phyloP scores from a whole-genome alignment of 257 asterid genomes.

The Gynochthodes officinalis region DNA sequence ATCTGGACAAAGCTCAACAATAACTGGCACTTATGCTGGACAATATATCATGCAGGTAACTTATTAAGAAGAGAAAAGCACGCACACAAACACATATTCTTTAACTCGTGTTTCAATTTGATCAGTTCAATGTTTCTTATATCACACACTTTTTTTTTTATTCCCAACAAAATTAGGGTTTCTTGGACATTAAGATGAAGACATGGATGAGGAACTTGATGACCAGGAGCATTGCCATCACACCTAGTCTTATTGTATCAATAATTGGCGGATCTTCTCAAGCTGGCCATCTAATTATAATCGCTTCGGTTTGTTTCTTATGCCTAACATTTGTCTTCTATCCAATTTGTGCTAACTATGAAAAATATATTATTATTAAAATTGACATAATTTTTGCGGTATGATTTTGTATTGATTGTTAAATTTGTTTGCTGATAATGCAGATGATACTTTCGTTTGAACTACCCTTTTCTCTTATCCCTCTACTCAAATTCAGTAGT shows the following conservation, averaged over 20 bases:
- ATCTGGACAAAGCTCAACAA: constrained; percentile 93
- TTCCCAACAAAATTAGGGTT: constrained; percentile 46
- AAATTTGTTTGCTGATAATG: background rate
- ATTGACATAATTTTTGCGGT: too few species aligned
- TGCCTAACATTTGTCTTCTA: background rate
- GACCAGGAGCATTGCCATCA: constrained; percentile 80
- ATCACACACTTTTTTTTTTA: background rate
- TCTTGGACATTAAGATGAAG: constrained; percentile 77
- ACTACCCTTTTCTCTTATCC: constrained; percentile 81
- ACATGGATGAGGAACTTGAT: constrained; percentile 65
- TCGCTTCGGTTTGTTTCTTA: constrained; percentile 69
- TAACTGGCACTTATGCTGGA: constrained; percentile 97
- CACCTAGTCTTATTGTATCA: constrained; percentile 79
- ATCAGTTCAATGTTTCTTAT: background rate
- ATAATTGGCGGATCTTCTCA: constrained; percentile 83
- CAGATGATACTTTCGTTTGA: constrained; percentile 95
- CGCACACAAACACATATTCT: too few species aligned
- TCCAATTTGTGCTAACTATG: too few species aligned
- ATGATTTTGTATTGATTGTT: background rate
- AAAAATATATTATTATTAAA: too few species aligned
- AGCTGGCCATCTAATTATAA: constrained; percentile 82
- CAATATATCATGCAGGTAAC: constrained; percentile 90
- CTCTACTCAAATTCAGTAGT: constrained; percentile 76
- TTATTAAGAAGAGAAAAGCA: too few species aligned
- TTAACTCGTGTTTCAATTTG: background rate